Conservation (phyloP, 495 filamentous ascomycete genomes). For the Penicillium egyptiacum region DNA sequence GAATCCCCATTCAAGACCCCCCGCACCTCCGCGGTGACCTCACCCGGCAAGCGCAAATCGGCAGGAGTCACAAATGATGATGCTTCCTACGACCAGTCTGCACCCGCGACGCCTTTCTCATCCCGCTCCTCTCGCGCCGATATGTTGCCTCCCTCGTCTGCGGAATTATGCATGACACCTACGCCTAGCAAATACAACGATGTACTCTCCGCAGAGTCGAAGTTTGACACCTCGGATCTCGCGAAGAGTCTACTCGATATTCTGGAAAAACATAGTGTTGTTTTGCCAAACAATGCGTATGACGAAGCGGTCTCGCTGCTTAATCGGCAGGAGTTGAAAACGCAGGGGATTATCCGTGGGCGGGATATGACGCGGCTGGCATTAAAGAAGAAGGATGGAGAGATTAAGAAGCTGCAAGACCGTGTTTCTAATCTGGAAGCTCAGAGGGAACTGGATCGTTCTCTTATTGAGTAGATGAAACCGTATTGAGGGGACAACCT, state of each 20-base stretch:
- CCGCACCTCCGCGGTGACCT: conserved; percentile 44
- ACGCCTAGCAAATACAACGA: conserved; percentile 50
- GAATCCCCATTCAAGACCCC: conserved; percentile 37
- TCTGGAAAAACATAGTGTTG: conserved; percentile 50
- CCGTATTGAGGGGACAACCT: not conserved
- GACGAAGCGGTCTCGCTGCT: conserved; percentile 50
- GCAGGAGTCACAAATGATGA: conserved; percentile 27
- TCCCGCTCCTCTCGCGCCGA: conserved; percentile 19
- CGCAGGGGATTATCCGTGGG: conserved; percentile 57
- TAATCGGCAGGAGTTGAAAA: conserved; percentile 55
- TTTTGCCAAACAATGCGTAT: conserved; percentile 38
- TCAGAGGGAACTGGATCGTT: conserved; percentile 44
- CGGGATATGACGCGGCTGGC: conserved; percentile 61
- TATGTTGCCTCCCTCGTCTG: conserved; percentile 32
- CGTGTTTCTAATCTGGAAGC: conserved; percentile 36
- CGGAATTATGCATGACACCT: conserved; percentile 46
- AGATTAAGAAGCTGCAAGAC: conserved; percentile 57
- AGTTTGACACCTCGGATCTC: conserved; percentile 46
- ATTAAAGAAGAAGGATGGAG: conserved; percentile 60
- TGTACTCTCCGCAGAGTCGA: conserved; percentile 27
- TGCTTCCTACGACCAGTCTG: conserved; percentile 10
- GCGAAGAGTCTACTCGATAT: conserved; percentile 50
- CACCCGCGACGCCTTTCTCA: conserved; percentile 27
- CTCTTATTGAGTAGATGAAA: conserved; percentile 30
- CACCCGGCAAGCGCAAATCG: conserved; percentile 55